Base-by-base conservation (phyloP, 148 eudicot species). In the Salicornia ramosissima region DNA sequence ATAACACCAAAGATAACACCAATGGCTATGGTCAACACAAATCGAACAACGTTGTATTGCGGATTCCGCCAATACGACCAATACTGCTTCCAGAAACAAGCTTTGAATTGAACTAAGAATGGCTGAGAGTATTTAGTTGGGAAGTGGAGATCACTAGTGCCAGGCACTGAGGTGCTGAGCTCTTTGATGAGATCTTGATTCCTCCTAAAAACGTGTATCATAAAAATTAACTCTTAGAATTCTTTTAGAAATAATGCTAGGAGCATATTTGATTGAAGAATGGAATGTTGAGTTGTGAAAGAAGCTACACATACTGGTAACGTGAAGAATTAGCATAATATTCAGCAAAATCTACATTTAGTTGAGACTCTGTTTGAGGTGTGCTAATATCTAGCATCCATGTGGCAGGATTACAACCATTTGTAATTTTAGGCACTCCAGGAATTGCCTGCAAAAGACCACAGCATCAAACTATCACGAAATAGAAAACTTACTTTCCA, bases 51-150 rank as follows among this genome's bases (percentile, higher is more conserved):
- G 62, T 87, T 91, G 68, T 88, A 88, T 13, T 83, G 78, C 50
- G 97, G 87, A 63, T 85, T 83, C 62, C 91, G 80, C 97, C 97
- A 91, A 62, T 91, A 91, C 50, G 97, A 88, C 90, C 80, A 81
- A 51, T 83, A 70, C 6, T 85, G 91, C 78, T 86, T 86, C 95
- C 95, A 86, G 57, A 86, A 83, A 77, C 95, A 89, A 66, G 86
- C 88, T 75, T 80, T 86, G 79, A 81, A 86, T 55, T 86, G 93
- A 33, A 76, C 70, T 40, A 80, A 8, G 70, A 81, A 84, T 61
- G 88, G 76, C 39, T 82, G 94, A n/a, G 88, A 84, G 79, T 84
- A 84, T 72, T 79, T 67, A 25, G 82, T 79, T 25, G 78, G 75
- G 70, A 86, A 86, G 69, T 54, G 65, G 28, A 89, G 87, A 68